A percentile compares a stretch with the other conserved stretches of the same genome.
Conservation (phyloP, 345 rosid genomes). For the Arabidopsis suecica region DNA sequence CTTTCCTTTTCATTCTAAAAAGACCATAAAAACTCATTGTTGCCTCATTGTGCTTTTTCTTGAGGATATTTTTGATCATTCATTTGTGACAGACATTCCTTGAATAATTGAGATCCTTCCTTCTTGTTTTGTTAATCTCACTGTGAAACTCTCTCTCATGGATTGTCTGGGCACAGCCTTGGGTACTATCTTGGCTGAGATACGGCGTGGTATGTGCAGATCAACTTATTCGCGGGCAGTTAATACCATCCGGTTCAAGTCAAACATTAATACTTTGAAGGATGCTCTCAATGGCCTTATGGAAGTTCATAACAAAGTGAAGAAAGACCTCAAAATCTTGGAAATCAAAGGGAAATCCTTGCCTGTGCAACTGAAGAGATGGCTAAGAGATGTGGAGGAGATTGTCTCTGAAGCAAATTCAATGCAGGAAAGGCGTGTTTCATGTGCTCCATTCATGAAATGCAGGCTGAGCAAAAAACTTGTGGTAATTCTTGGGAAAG, state of each 20-base stretch:
- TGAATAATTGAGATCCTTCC: neutral
- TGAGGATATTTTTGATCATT: conserved; percentile 1
- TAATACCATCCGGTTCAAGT: conserved; percentile 37
- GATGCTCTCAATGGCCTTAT: conserved; percentile 26
- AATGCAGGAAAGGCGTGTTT: conserved; percentile 19
- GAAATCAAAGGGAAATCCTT: conserved; percentile 36
- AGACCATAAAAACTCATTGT: conserved; percentile 9
- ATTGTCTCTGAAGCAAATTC: conserved; percentile 24
- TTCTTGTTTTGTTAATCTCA: neutral
- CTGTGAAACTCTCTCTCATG: conserved; percentile 34
- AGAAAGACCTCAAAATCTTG: conserved; percentile 30
- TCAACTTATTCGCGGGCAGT: conserved; percentile 36
- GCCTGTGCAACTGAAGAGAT: conserved; percentile 36
- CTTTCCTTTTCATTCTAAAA: neutral
- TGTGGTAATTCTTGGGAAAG: conserved; percentile 32
- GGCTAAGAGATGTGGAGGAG: conserved; percentile 40
- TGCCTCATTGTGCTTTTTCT: neutral
- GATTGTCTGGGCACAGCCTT: conserved; percentile 36
- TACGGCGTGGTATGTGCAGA: conserved; percentile 30
- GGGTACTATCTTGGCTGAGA: conserved; percentile 41
- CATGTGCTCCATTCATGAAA: conserved; percentile 32
- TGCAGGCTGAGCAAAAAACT: conserved; percentile 33
- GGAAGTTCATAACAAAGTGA: conserved; percentile 26
- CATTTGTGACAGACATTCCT: neutral
- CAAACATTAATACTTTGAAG: conserved; percentile 38